A percentile compares a stretch with the other conserved stretches of the same genome.
Conservation (phyloP, 2,329 filamentous ascomycete genomes). For the Pestalotiopsis sp. region DNA sequence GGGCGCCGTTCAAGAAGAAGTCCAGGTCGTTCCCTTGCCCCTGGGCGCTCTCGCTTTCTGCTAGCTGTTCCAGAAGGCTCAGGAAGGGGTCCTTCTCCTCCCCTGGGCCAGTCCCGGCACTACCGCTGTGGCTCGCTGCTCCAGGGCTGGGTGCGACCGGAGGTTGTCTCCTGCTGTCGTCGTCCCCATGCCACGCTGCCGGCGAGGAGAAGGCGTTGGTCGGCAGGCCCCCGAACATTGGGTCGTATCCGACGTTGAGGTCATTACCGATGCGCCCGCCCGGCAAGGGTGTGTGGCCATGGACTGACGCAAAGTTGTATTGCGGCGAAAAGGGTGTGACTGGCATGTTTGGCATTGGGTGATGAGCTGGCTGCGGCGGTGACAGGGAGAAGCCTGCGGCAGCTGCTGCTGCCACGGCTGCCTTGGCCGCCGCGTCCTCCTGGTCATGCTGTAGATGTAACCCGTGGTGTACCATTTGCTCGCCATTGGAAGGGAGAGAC, state of each 20-base stretch:
- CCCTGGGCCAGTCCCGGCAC: slow-evolving; percentile 48
- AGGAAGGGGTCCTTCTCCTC: slow-evolving; percentile 83
- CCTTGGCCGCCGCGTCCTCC: slow-evolving; percentile 36
- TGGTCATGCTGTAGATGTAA: slow-evolving; percentile 24
- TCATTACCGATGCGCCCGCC: slow-evolving; percentile 22
- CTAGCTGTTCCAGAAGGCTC: slow-evolving; percentile 77
- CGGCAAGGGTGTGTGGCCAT: slow-evolving; percentile 23
- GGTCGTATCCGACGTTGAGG: slow-evolving; percentile 49
- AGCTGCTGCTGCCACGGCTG: slow-evolving; percentile 36
- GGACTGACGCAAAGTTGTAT: slow-evolving; percentile 43
- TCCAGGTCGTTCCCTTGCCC: slow-evolving; percentile 76
- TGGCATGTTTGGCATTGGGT: slow-evolving; percentile 31
- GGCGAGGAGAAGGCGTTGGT: slow-evolving; percentile 57
- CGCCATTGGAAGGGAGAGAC: slow-evolving; percentile 37
- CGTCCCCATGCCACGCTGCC: slow-evolving; percentile 50
- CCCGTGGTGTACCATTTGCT: slow-evolving; percentile 27
- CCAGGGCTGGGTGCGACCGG: slow-evolving; percentile 46
- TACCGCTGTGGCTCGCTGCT: slow-evolving; percentile 51
- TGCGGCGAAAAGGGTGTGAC: slow-evolving; percentile 43
- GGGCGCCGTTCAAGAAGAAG: slow-evolving; percentile 63
- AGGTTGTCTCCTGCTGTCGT: slow-evolving; percentile 39
- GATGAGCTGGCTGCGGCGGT: slow-evolving; percentile 29
- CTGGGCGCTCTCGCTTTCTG: slow-evolving; percentile 74
- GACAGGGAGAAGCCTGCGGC: slow-evolving; percentile 39
- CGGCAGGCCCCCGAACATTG: slow-evolving; percentile 61